These are phyloP conservation scores for Apiospora arundinis DNA, from an alignment of 2,329 filamentous ascomycete genomes.

Conservation along the genomic window DNA sequence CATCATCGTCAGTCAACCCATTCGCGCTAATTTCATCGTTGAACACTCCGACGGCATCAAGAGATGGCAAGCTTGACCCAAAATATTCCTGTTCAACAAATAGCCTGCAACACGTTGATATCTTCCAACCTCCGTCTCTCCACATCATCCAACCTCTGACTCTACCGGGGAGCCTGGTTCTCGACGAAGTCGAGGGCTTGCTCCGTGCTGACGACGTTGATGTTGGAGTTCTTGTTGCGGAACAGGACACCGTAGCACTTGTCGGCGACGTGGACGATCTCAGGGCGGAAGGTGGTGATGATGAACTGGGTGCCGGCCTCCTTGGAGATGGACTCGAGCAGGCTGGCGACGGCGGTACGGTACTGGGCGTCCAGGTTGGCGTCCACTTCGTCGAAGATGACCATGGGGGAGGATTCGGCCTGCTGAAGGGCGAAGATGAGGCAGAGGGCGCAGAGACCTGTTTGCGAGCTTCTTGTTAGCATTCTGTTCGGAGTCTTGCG, in stretches of 20 bases:
- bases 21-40: background rate
- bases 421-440: conserved; percentile 99
- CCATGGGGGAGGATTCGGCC: conserved; percentile 96
- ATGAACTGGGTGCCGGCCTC: conserved; percentile 83
- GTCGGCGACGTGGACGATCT: conserved; percentile 94
- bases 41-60: background rate
- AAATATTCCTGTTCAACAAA: background rate
- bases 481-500: background rate
- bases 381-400: conserved; percentile 99
- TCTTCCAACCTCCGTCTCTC: background rate
- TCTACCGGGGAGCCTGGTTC: conserved; percentile 64
- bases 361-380: conserved; percentile 98
- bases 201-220: conserved; percentile 86
- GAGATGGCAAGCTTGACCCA: background rate
- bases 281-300: conserved; percentile 96
- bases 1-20: background rate
- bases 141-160: background rate
- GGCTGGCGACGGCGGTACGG: conserved; percentile 89
- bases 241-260: conserved; percentile 98
- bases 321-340: conserved; percentile 79
- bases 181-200: conserved; percentile 95
- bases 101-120: background rate
- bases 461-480: conserved; percentile 29
- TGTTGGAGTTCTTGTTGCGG: conserved; percentile 90
- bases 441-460: conserved; percentile 92